These are phyloP conservation scores for Aplosporella prunicola DNA, from an alignment of 2,329 filamentous ascomycete genomes.

Conservation along the genomic window DNA sequence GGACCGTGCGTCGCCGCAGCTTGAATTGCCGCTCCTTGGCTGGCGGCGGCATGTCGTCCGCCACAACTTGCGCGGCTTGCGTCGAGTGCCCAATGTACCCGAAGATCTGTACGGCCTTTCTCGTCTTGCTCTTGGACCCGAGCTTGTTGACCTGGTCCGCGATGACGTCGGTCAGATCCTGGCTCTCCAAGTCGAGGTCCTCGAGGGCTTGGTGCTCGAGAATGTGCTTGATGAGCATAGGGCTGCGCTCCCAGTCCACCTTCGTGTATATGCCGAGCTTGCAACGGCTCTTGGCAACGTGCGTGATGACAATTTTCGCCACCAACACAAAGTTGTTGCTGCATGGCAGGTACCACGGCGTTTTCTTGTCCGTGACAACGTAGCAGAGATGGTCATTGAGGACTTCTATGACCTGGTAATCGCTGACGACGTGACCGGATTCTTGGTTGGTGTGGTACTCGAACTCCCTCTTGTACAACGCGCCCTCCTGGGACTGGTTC, in stretches of 20 bases:
- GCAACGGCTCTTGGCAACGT: slow-evolving; percentile 82
- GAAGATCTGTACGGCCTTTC: slow-evolving; percentile 70
- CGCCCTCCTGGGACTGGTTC: slow-evolving; percentile 55
- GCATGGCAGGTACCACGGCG: slow-evolving; percentile 78
- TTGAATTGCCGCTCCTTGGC: slow-evolving; percentile 30
- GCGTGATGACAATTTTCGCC: slow-evolving; percentile 88
- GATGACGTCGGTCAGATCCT: slow-evolving; percentile 65
- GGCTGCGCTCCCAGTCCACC: slow-evolving; percentile 69
- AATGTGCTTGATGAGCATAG: slow-evolving; percentile 18
- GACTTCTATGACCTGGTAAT: slow-evolving; percentile 77
- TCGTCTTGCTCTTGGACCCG: slow-evolving; percentile 63
- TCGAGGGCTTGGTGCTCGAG: slow-evolving; percentile 59
- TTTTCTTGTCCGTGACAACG: slow-evolving; percentile 54
- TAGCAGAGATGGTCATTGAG: slow-evolving; percentile 52
- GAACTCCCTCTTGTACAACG: slow-evolving; percentile 67
- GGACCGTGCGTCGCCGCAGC: slow-evolving; percentile 47
- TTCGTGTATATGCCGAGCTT: slow-evolving; percentile 82
- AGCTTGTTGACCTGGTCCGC: slow-evolving; percentile 69
- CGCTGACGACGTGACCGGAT: slow-evolving; percentile 47
- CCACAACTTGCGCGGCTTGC: slow-evolving; percentile 43
- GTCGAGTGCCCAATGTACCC: slow-evolving; percentile 63
- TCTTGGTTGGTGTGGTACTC: slow-evolving; percentile 61
- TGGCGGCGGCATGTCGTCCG: slow-evolving; percentile 27
- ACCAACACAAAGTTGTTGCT: slow-evolving; percentile 69
- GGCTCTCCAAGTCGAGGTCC: slow-evolving; percentile 62